Conservation (phyloP, 495 filamentous ascomycete species). For the Lepraria neglecta region DNA sequence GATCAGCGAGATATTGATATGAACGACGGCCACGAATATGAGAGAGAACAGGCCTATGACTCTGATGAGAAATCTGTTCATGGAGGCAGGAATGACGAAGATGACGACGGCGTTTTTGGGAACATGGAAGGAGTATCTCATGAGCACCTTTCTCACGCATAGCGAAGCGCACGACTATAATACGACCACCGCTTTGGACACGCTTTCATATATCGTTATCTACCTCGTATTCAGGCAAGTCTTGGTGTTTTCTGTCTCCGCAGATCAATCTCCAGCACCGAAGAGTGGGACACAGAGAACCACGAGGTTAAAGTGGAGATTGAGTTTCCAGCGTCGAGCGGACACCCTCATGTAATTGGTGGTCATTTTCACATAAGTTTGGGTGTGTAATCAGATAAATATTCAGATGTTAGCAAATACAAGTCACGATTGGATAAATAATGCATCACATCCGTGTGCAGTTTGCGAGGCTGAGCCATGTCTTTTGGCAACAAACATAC, state of each 20-base stretch:
- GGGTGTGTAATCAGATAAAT: neutral
- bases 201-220: neutral
- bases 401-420: neutral
- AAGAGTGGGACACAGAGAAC: slow-evolving; percentile 25
- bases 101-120: slow-evolving; percentile 93
- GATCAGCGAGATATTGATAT: slow-evolving; percentile 35
- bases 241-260: slow-evolving; percentile 29
- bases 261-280: slow-evolving; percentile 28
- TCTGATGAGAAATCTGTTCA: slow-evolving; percentile 51
- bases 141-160: slow-evolving; percentile 14
- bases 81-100: slow-evolving; percentile 68
- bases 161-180: slow-evolving; percentile 1
- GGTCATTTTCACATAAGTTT: neutral
- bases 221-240: slow-evolving; percentile 2
- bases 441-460: neutral
- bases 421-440: neutral
- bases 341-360: slow-evolving; percentile 16
- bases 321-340: slow-evolving; percentile 30
- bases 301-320: slow-evolving; percentile 32
- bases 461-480: neutral
- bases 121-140: slow-evolving; percentile 78
- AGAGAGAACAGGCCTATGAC: slow-evolving; percentile 72
- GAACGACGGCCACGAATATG: slow-evolving; percentile 39
- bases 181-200: neutral
- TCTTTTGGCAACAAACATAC: too few species aligned